Evolutionary conservation across 345 rosid species (phyloP), one percentile per base, ranked within the genome.

Genomic region (Eucalyptus virginea): DNA sequence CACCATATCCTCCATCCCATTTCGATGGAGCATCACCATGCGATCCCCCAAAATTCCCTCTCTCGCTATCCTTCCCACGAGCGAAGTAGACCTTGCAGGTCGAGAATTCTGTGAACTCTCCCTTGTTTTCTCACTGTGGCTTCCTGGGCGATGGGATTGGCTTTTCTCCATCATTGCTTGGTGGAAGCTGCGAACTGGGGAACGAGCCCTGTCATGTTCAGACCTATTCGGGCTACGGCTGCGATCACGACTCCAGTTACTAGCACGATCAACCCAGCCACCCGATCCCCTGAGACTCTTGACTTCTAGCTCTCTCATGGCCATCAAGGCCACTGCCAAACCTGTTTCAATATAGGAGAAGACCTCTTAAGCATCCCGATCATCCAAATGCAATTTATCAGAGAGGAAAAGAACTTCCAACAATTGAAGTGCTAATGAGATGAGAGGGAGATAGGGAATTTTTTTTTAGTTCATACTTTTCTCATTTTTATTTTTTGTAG

Each of bases 131-230:
- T 49, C 72, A 49, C 32, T 50, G 86, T 34, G n/a, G 87, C 32
- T 91, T 50, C 86, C 88, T 60, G 88, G 86, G 52, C 86, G 52
- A 32, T 93, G 87, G 42, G 85, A 88, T 45, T 89, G 89, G 48
- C 89, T 90, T 60, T 91, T 92, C 89, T 91, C 95, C 94, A 92
- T 93, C 96, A 96, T 95, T 42, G 90, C 42, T 94, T 93, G 97
- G 89, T 97, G 99, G 92, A 95, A 96, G 90, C 97, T 94, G 45
- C 92, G 94, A 14, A 90, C 93, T 44, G 96, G 94, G 45, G 96
- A 94, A 48, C 88, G 87, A 40, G 62, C 92, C 49, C 92, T 93
- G 30, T 90, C 91, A 89, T 90, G 89, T 48, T 91, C 91, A 90
- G 60, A 91, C 88, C 94, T 92, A 85, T 93, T 94, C 3, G 97